Evolutionary conservation across 106 monocot species (phyloP).

Genomic region (Vanilla planifolia): DNA sequence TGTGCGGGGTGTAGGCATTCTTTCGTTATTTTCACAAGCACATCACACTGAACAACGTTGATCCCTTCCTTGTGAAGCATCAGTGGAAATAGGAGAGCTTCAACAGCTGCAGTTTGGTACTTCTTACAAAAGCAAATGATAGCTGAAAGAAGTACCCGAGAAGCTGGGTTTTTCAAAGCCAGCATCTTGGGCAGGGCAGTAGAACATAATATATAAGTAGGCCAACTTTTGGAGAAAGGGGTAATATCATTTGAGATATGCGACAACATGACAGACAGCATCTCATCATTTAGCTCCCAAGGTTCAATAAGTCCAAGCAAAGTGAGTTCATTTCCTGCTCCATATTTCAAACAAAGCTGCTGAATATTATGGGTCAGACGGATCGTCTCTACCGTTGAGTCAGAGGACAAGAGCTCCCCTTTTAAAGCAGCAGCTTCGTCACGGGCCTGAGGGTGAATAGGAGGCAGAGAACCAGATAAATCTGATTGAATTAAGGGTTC

Average conservation of each 20-base stretch:
- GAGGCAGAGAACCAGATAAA: constrained; percentile 9
- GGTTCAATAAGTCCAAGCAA: constrained; percentile 53
- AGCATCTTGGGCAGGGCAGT: constrained; percentile 56
- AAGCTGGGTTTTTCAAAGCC: constrained; percentile 29
- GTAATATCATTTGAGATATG: constrained; percentile 18
- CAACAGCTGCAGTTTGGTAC: constrained; percentile 41
- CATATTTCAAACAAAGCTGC: constrained; percentile 38
- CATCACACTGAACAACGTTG: constrained; percentile 45
- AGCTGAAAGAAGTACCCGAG: constrained; percentile 45
- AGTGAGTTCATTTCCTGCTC: constrained; percentile 17
- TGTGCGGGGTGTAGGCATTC: constrained; percentile 70
- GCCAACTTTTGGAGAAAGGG: constrained; percentile 8
- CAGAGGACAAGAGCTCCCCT: constrained; percentile 18
- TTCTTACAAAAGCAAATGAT: constrained; percentile 54
- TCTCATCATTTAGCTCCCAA: constrained; percentile 73
- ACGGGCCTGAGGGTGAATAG: constrained; percentile 18
- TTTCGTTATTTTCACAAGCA: constrained; percentile 49
- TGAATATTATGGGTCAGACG: constrained; percentile 34
- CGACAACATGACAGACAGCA: constrained; percentile 35
- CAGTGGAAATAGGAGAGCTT: constrained; percentile 58
- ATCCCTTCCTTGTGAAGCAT: constrained; percentile 57
- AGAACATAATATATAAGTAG: constrained; percentile 56
- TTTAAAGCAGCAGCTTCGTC: constrained; percentile 32
- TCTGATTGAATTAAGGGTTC: constrained; percentile 3
- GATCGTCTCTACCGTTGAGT: constrained; percentile 20